A percentile compares a stretch with the other conserved stretches of the same genome.
Evolutionary conservation across 441 rosid genomes (phyloP).

Genomic region (Erodium moschatum): DNA sequence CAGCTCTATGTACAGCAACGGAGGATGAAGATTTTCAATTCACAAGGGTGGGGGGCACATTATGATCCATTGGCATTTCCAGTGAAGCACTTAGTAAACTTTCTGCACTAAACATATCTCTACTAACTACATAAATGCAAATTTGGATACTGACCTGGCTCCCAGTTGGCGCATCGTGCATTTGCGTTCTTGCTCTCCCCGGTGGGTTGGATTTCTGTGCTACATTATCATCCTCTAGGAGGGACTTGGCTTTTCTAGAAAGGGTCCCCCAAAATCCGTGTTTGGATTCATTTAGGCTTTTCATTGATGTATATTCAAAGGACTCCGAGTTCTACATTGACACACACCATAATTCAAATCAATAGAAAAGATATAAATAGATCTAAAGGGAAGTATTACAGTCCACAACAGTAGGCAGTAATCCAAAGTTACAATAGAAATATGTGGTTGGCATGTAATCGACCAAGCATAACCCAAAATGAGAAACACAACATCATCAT

Average conservation of each 20-base stretch:
- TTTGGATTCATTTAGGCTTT: slow-evolving; percentile 42
- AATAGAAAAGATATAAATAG: neutral
- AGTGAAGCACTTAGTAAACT: neutral
- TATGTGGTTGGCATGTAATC: too few relatives aligned
- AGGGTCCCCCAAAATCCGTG: slow-evolving; percentile 63
- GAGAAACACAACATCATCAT: neutral
- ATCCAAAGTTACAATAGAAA: too few relatives aligned
- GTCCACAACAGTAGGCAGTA: slow-evolving; percentile 2
- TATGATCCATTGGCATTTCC: neutral
- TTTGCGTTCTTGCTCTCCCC: slow-evolving; percentile 14
- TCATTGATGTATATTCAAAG: slow-evolving; percentile 39
- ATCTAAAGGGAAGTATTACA: neutral
- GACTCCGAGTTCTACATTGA: slow-evolving; percentile 32
- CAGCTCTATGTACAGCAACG: neutral
- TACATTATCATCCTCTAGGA: slow-evolving; percentile 39
- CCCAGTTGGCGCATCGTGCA: slow-evolving; percentile 22
- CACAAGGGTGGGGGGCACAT: neutral
- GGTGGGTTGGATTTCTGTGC: slow-evolving; percentile 25
- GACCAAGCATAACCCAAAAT: too few relatives aligned
- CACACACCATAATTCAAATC: neutral
- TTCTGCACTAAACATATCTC: too few relatives aligned
- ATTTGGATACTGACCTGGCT: slow-evolving; percentile 27
- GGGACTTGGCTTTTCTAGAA: slow-evolving; percentile 59
- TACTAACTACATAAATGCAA: neutral
- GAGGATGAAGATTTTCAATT: neutral